Evolutionary conservation across 1,284 basidiomycete species (phyloP).

Genomic region (Omphalotus olearius): DNA sequence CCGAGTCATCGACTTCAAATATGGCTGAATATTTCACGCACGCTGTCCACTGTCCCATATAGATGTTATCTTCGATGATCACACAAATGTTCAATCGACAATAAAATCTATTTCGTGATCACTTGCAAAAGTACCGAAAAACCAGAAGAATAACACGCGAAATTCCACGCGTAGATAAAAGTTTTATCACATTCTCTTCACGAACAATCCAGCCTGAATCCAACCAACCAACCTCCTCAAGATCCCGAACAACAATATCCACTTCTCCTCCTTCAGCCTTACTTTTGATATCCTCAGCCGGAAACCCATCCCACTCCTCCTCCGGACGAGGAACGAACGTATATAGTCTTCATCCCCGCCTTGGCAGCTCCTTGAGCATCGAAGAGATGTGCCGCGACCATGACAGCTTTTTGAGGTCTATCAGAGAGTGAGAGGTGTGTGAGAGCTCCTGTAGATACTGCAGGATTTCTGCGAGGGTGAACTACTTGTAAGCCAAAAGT

Average conservation of each 20-base stretch:
- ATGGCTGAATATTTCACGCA: no score
- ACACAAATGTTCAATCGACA: no score
- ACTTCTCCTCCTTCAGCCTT: conserved; percentile 47
- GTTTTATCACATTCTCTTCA: not conserved
- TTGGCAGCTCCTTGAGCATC: conserved; percentile 52
- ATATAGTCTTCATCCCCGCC: conserved; percentile 54
- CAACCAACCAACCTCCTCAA: conserved; percentile 43
- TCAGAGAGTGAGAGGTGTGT: conserved; percentile 42
- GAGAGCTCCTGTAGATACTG: conserved; percentile 46
- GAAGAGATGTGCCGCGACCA: conserved; percentile 61
- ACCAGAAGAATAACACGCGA: no score
- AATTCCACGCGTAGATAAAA: no score
- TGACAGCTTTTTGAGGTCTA: conserved; percentile 44
- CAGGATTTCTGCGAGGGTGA: conserved; percentile 42
- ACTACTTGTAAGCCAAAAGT: no score
- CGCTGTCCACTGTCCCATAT: no score
- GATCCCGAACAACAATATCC: conserved; percentile 40
- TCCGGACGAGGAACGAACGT: conserved; percentile 44
- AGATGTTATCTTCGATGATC: no score
- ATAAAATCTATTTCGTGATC: no score
- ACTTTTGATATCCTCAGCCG: conserved; percentile 26
- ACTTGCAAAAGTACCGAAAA: no score
- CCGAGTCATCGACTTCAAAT: no score
- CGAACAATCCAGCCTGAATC: conserved; percentile 22
- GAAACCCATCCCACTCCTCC: conserved; percentile 33